Base-by-base conservation (phyloP, 2,329 filamentous ascomycete species). In the Fusarium globosum region DNA sequence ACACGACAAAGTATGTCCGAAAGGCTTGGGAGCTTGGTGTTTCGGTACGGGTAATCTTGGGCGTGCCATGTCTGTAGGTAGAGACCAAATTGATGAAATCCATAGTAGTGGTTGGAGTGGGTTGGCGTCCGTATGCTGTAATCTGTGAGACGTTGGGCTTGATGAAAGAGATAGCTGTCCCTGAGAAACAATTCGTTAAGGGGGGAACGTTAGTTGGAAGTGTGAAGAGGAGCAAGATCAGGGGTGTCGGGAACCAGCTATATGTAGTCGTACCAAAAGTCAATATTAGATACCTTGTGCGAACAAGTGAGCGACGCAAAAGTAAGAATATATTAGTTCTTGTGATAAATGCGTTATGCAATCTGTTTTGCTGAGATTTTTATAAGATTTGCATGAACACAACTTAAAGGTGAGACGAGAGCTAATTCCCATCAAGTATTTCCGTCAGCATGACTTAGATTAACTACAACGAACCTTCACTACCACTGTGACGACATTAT, bases 241-340 rank as follows among this genome's bases (percentile, higher is more conserved):
- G 20, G 18, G 42, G 14, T 21, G 26, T 18, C 9, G 8, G 6
- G 6, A 6, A 28, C 13, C 10, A 30, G 9, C 45, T 11, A 30
- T n/a, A 28, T 30, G 30, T 30, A 48, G 26, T 30, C 20, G 2
- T 6, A 7, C 6, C 2, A 2, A 48, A n/a, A 21, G 26, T 12
- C 3, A n/a, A 30, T n/a, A 12, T 12, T 1, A n/a, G 4, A 30
- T 30, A 1, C 0, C 26, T 48, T 5, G 20, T 6, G 20, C 0
- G 30, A 14, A 16, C 7, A 30, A 12, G 14, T 1, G 20, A 11
- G 16, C 14, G 4, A 12, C 0, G 26, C 9, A 18, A 14, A 45
- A 26, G 7, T 26, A 0, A 9, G 3, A 9, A 45, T 1, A 14
- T 14, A 26, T 14, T 26, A 45, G 12, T 23, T 20, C 11, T 13